Evolutionary conservation across 176 grass and related monocot species (phyloP).

Genomic region (Musa itinerans): DNA sequence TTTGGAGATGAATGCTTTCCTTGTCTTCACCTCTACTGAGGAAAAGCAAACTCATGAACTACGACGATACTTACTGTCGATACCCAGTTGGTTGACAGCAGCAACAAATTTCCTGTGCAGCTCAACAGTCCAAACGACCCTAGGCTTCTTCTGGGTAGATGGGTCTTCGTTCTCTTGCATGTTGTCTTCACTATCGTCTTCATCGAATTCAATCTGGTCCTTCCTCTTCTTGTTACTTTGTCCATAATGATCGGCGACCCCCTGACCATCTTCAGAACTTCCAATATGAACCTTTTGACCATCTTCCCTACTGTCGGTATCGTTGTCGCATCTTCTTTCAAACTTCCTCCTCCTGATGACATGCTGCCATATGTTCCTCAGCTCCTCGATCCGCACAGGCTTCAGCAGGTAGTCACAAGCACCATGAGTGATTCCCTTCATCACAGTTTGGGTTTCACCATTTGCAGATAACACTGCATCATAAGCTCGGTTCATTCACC

Average conservation of each 20-base stretch:
- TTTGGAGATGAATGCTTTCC: neutral
- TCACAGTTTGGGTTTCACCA: conserved; percentile 25
- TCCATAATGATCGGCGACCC: neutral
- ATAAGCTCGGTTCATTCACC: neutral
- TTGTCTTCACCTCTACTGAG: neutral
- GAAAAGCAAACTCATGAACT: neutral
- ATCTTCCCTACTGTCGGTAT: conserved; percentile 16
- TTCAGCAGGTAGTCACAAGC: conserved; percentile 56
- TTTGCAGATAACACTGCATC: conserved; percentile 55
- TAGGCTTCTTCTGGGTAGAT: conserved; percentile 29
- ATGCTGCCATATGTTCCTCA: conserved; percentile 58
- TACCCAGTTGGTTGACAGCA: conserved; percentile 34
- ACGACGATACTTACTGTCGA: conserved; percentile 44
- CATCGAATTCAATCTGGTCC: conserved; percentile 8
- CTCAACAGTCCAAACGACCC: conserved; percentile 40
- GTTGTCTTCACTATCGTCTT: conserved; percentile 12
- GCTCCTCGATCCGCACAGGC: conserved; percentile 31
- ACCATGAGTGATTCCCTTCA: conserved; percentile 45
- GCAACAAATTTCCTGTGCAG: conserved; percentile 57
- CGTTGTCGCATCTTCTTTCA: neutral
- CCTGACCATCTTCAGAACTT: conserved; percentile 21
- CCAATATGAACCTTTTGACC: conserved; percentile 19
- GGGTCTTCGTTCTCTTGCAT: conserved; percentile 10
- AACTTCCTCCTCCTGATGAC: conserved; percentile 22
- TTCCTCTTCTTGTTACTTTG: conserved; percentile 30